Evolutionary conservation across 768 basidiomycete genomes (phyloP), one percentile per base, ranked within the genome.

Genomic region (Kwoniella heveanensis): DNA sequence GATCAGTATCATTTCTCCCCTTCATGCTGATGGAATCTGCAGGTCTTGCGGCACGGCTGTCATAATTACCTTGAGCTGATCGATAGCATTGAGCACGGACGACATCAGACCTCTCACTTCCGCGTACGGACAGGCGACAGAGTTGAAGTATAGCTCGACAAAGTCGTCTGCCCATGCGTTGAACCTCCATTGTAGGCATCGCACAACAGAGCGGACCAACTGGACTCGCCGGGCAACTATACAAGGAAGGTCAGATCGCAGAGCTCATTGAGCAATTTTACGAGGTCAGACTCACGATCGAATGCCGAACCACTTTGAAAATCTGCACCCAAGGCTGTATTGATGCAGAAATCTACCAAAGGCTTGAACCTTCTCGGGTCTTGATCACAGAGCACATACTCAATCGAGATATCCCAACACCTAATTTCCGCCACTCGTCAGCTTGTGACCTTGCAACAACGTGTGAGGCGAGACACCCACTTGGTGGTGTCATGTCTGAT

Each of bases 281-380:
- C 32, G 6, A 36, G 13, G n/a, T 44, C 39, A 15, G 5, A 82
- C 86, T 75, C 81, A 90, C 91, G 88, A 67, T 88, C 85, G 77
- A 96, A 96, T 1, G 91, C 90, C 27, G 91, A 95, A 67, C 90
- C 90, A 50, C 88, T 86, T 36, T 85, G 85, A 77, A 94, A 91
- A 67, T 96, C 92, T 37, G 88, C 83, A 10, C 82, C 81, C 2
- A 92, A 83, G 21, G 85, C 82, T 29, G 86, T 83, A 22, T 84
- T 80, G 30, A 89, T 73, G 60, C 92, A 86, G 86, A 90, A 94
- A 65, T 90, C 84, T 21, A 92, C 83, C 39, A 96, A 74, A 12
- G 86, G 84, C 62, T 86, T 81, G 67, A 85, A 87, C 22, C 92
- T 85, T 24, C 92, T 88, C 44, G 90, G 91, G 81, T 96, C 92